Evolutionary conservation across 768 basidiomycete genomes (phyloP).

Genomic region (Piloderma croceum): DNA sequence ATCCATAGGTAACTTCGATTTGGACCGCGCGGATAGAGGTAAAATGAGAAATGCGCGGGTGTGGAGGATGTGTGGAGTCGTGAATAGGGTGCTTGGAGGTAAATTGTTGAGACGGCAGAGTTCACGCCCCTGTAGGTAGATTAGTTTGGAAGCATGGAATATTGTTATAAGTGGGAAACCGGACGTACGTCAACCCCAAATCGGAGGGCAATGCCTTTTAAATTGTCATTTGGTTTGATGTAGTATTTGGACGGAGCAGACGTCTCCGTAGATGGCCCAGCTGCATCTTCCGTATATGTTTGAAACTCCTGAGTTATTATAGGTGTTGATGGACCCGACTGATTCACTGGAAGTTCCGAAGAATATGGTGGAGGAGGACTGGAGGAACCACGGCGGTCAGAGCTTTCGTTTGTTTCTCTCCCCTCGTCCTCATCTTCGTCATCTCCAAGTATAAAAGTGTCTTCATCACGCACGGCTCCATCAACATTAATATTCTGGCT

Average conservation of each 20-base stretch:
- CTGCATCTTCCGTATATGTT: neutral
- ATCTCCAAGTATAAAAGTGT: slow-evolving; percentile 61
- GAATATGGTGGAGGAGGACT: neutral
- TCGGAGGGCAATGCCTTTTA: slow-evolving; percentile 58
- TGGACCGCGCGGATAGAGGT: slow-evolving; percentile 33
- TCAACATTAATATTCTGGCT: slow-evolving; percentile 33
- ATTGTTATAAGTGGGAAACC: neutral
- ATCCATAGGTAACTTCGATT: slow-evolving; percentile 10
- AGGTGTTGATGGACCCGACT: too few relatives aligned
- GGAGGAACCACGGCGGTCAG: neutral
- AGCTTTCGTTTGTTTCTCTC: too few relatives aligned
- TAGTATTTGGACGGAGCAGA: slow-evolving; percentile 37
- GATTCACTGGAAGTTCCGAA: too few relatives aligned
- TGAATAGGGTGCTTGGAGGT: slow-evolving; percentile 57
- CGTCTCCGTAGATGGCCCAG: too few relatives aligned
- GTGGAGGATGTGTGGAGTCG: slow-evolving; percentile 70
- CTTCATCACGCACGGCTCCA: slow-evolving; percentile 54
- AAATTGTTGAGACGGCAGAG: slow-evolving; percentile 65
- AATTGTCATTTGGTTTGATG: slow-evolving; percentile 52
- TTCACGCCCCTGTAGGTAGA: slow-evolving; percentile 40
- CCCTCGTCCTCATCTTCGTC: slow-evolving; percentile 46
- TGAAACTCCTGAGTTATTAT: slow-evolving; percentile 3
- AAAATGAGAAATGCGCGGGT: slow-evolving; percentile 55
- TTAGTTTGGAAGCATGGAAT: slow-evolving; percentile 2
- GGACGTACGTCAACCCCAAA: slow-evolving; percentile 56